A percentile compares a stretch with the other conserved stretches of the same genome.
phyloP scores from a whole-genome alignment of 192 early-diverging fungal species.

The Gaertneriomyces semiglobifer region DNA sequence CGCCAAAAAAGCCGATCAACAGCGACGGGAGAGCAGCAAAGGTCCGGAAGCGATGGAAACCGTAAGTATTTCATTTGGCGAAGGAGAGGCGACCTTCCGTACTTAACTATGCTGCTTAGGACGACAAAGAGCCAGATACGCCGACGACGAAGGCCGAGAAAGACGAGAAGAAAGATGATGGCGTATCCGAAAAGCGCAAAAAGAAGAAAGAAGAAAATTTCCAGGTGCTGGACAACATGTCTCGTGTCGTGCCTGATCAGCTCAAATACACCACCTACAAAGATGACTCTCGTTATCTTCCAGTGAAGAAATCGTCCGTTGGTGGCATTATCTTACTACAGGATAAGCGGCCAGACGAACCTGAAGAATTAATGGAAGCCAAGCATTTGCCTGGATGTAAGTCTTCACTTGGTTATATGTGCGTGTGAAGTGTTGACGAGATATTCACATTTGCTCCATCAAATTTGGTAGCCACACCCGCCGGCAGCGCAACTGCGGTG shows the following conservation, averaged over 20 bases:
- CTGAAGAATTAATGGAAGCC: constrained; percentile 73
- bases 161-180: constrained; percentile 55
- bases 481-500: too few species aligned
- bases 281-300: constrained; percentile 79
- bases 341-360: constrained; percentile 71
- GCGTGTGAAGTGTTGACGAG: constrained; percentile 1
- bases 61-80: not conserved
- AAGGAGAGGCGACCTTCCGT: not conserved
- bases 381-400: constrained; percentile 8
- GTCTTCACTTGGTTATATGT: too few species aligned
- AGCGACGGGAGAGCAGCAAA: constrained; percentile 64
- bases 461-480: too few species aligned
- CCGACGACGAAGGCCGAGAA: constrained; percentile 42
- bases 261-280: constrained; percentile 83
- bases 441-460: not conserved
- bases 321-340: constrained; percentile 87
- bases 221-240: constrained; percentile 81
- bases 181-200: constrained; percentile 46
- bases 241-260: constrained; percentile 84
- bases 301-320: constrained; percentile 72
- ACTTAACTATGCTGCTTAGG: constrained; percentile 22
- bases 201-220: constrained; percentile 72
- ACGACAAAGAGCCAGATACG: constrained; percentile 49
- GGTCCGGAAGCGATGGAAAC: constrained; percentile 47
- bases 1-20: constrained; percentile 61